A percentile compares a stretch with the other conserved stretches of the same genome.
phyloP scores from a whole-genome alignment of 2,329 filamentous ascomycete species.

The Colletotrichum sidae region DNA sequence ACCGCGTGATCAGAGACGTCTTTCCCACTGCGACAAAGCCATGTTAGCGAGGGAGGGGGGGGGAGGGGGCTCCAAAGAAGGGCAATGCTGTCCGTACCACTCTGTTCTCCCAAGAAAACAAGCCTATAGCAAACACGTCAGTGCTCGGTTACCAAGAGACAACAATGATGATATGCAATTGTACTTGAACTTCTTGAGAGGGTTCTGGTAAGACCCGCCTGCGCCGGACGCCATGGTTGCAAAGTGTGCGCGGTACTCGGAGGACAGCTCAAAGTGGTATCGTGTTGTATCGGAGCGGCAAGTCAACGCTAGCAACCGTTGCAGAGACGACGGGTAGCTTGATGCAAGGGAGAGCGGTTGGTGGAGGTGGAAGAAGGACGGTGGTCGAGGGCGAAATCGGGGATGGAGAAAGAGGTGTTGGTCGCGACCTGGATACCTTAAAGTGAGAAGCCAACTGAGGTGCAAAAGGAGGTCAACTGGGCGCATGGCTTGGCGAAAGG shows the following conservation, averaged over 20 bases:
- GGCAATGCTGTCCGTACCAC: conserved; percentile 75
- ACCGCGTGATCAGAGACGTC: conserved; percentile 97
- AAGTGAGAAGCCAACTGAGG: conserved; percentile 15
- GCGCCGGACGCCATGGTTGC: conserved; percentile 75
- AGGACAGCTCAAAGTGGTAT: conserved; percentile 25
- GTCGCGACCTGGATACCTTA: conserved; percentile 16
- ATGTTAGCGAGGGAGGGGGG: conserved; percentile 18
- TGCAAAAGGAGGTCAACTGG: conserved; percentile 34
- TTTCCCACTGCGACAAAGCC: conserved; percentile 80
- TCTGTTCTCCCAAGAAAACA: conserved; percentile 98
- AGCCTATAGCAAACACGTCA: conserved; percentile 66
- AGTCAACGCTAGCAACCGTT: background rate
- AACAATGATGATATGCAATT: conserved; percentile 27
- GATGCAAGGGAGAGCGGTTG: conserved; percentile 24
- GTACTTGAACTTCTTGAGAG: conserved; percentile 99
- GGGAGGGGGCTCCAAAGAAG: conserved; percentile 9
- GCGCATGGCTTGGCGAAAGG: conserved; percentile 17
- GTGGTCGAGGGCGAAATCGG: conserved; percentile 1
- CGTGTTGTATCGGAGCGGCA: background rate
- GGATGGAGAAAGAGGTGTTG: conserved; percentile 14
- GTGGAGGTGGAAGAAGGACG: background rate
- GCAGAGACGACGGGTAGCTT: background rate
- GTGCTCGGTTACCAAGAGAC: background rate
- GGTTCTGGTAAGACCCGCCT: conserved; percentile 95
- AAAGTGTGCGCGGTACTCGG: conserved; percentile 23